phyloP scores from a whole-genome alignment of 306 rosid genomes.

The Lathyrus tuberosus region DNA sequence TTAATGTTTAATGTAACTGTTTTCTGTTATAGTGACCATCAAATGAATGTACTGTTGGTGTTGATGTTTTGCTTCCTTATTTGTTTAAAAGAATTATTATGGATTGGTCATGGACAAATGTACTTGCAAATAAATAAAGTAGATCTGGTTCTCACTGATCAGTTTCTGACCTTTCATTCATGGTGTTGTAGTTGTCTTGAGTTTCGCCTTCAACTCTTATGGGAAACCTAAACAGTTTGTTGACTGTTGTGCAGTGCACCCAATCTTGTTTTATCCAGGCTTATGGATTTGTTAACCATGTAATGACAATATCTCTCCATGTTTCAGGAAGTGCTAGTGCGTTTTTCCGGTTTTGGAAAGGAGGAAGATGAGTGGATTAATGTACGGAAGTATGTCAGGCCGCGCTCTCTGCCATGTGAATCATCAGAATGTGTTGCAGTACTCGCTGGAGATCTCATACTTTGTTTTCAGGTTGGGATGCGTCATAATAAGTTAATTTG shows the following conservation, averaged over 20 bases:
- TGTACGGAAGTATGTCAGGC: constrained; percentile 78
- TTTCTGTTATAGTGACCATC: not conserved
- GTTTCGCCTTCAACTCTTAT: constrained; percentile 26
- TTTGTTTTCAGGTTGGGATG: constrained; percentile 88
- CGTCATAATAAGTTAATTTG: constrained; percentile 34
- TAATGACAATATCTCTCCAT: constrained; percentile 30
- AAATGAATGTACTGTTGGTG: constrained; percentile 1
- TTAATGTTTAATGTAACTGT: not conserved
- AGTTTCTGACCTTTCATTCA: not conserved
- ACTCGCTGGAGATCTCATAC: constrained; percentile 94
- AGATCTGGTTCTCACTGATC: not conserved
- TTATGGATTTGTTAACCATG: constrained; percentile 22
- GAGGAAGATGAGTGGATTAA: constrained; percentile 99
- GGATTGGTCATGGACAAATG: not conserved
- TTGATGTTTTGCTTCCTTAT: constrained; percentile 2
- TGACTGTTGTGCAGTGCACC: not conserved
- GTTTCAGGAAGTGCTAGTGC: constrained; percentile 82
- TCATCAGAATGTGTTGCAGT: constrained; percentile 98
- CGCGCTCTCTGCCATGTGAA: constrained; percentile 96
- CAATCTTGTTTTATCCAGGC: constrained; percentile 16
- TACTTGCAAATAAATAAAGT: not conserved
- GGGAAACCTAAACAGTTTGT: constrained; percentile 5
- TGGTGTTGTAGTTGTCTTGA: constrained; percentile 21
- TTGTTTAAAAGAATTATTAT: not conserved
- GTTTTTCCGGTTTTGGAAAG: constrained; percentile 93